Base-by-base conservation (phyloP, 371 early-diverging fungal genomes). In the Apophysomyces ossiformis region DNA sequence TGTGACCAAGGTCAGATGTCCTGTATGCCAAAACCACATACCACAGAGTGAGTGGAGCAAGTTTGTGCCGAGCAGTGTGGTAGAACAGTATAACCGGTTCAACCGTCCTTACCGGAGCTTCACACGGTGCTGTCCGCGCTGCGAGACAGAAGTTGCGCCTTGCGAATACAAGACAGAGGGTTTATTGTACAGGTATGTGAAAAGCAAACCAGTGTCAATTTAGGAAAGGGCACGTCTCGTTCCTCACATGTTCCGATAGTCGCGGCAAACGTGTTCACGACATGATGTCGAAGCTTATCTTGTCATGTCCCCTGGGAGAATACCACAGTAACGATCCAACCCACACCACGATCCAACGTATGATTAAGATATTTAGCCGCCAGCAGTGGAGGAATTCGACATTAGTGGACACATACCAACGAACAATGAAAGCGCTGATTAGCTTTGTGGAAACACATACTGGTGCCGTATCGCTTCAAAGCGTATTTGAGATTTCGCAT, bases 31-130 rank as follows among this genome's bases (percentile, higher is more conserved):
- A 64, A 78, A 82, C n/a, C 65, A 69, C 36, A 78, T 90, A 15
- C 76, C 86, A 37, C 83, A 84, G 57, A 58, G 80, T 15, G 90
- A 90, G 75, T 90, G 90, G 90, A 80, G 82, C 60, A 80, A 81
- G 63, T 78, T 66, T 58, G 81, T 82, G 7, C 76, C 79, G 21
- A 46, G 26, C 15, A 64, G 66, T 5, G 69, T 76, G 21, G 68
- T 83, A 7, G 81, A 81, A 7, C 82, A 78, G 11, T 90, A 88
- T 65, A 78, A 83, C 32, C 78, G 73, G 21, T 90, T 83, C 68
- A 90, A 90, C 64, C 79, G 78, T 61, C 90, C 90, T n/a, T 90
- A 85, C 60, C 84, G 88, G 8, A 83, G 84, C 16, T 86, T 87
- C 64, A 78, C 85, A 12, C 75, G 86, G 13, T 86, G 79, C 69